These are phyloP conservation scores for Porodaedalea pini DNA, from an alignment of 1,284 basidiomycete species.

Conservation along the genomic window DNA sequence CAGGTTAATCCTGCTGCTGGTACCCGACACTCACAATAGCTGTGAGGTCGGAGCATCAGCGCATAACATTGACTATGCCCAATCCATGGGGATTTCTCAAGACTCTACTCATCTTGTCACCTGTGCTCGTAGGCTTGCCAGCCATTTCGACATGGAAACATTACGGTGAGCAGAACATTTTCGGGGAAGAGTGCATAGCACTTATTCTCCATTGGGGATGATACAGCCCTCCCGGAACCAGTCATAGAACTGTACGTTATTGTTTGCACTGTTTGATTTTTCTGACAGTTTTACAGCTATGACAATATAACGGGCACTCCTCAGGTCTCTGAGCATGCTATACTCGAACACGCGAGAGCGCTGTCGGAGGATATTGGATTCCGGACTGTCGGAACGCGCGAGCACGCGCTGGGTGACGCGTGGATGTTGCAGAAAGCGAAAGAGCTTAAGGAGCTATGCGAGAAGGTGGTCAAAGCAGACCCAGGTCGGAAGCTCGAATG, in stretches of 20 bases:
- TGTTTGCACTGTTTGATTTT: conserved; percentile 14
- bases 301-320: conserved; percentile 54
- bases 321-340: conserved; percentile 66
- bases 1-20: too few relatives aligned
- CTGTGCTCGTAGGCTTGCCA: conserved; percentile 34
- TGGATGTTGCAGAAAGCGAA: conserved; percentile 77
- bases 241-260: conserved; percentile 6
- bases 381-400: conserved; percentile 86
- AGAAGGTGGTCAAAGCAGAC: conserved; percentile 43
- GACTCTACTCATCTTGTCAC: conserved; percentile 34
- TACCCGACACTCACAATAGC: too few relatives aligned
- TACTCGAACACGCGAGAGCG: conserved; percentile 57
- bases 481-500: conserved; percentile 67
- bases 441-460: conserved; percentile 58
- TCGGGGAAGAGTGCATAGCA: not conserved
- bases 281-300: not conserved
- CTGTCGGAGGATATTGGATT: conserved; percentile 87
- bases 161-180: conserved; percentile 27
- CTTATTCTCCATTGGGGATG: conserved; percentile 26
- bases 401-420: conserved; percentile 82
- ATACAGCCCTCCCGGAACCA: conserved; percentile 23
- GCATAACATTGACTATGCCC: conserved; percentile 7
- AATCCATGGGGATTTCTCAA: conserved; percentile 36
- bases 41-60: too few relatives aligned
- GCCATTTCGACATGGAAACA: conserved; percentile 31